Evolutionary conservation across 805 yeast species (phyloP).

Genomic region (Cyberlindnera euphorbiiphila): DNA sequence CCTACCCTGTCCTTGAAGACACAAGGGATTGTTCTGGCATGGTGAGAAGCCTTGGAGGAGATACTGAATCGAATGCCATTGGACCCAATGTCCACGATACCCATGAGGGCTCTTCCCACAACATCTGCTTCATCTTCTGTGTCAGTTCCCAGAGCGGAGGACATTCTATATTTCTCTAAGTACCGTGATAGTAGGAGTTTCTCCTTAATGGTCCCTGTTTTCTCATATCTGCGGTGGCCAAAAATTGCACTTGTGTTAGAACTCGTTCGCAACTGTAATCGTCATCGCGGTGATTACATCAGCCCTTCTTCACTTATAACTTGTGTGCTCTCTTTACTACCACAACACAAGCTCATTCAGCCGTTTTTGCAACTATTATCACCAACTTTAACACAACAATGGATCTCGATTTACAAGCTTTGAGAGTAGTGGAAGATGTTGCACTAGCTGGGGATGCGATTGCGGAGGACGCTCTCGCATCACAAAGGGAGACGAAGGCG

Average conservation of each 20-base stretch:
- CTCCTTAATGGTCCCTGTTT: no score
- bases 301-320: no score
- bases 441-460: constrained; percentile 6
- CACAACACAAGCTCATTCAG: no score
- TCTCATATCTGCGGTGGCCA: no score
- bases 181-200: no score
- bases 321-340: neutral
- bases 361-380: no score
- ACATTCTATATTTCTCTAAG: constrained; percentile 14
- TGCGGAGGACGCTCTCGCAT: constrained; percentile 2
- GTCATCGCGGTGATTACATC: no score
- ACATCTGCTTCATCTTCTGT: constrained; percentile 48
- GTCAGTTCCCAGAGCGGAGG: constrained; percentile 19
- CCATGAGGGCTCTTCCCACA: constrained; percentile 54
- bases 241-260: no score
- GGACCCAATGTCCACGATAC: constrained; percentile 75
- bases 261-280: no score
- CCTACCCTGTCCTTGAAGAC: constrained; percentile 72
- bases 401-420: constrained; percentile 5
- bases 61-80: constrained; percentile 72
- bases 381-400: neutral
- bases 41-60: constrained; percentile 62
- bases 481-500: constrained; percentile 4
- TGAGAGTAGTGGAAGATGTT: constrained; percentile 4
- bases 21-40: constrained; percentile 75